Evolutionary conservation across 768 basidiomycete species (phyloP).

Genomic region (Mycena leptocephala): DNA sequence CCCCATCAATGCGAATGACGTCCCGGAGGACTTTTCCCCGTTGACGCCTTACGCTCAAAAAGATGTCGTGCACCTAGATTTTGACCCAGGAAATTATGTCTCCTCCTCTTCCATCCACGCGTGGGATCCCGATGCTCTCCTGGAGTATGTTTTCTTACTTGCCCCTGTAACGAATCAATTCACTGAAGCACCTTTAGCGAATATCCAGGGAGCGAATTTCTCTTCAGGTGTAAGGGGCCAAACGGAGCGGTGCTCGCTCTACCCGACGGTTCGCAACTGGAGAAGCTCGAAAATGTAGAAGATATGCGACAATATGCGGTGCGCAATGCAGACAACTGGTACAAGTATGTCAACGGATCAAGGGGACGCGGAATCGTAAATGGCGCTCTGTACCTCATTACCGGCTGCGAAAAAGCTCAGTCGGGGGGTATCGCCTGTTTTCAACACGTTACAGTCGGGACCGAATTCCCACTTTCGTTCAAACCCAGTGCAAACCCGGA

Average conservation of each 20-base stretch:
- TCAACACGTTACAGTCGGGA: background rate
- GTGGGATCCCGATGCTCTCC: background rate
- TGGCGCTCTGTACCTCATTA: slow-evolving; percentile 39
- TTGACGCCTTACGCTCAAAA: background rate
- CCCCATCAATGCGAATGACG: background rate
- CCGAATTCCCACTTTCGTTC: background rate
- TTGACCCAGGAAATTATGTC: background rate
- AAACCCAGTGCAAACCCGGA: background rate
- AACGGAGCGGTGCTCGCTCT: slow-evolving; percentile 37
- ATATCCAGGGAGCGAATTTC: background rate
- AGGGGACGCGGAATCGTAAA: slow-evolving; percentile 25
- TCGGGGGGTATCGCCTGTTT: slow-evolving; percentile 37
- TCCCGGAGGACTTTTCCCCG: background rate
- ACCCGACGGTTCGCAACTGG: slow-evolving; percentile 32
- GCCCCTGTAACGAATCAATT: background rate
- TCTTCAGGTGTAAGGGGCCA: background rate
- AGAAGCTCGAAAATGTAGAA: slow-evolving; percentile 19
- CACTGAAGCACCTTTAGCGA: background rate
- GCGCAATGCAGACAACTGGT: slow-evolving; percentile 36
- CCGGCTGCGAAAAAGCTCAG: slow-evolving; percentile 37
- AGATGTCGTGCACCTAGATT: background rate
- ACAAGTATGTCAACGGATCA: slow-evolving; percentile 31
- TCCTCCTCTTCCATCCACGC: background rate
- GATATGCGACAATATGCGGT: slow-evolving; percentile 26
- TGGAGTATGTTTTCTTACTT: background rate